Conservation (phyloP, 768 basidiomycete species). For the Lentinus tigrinus region DNA sequence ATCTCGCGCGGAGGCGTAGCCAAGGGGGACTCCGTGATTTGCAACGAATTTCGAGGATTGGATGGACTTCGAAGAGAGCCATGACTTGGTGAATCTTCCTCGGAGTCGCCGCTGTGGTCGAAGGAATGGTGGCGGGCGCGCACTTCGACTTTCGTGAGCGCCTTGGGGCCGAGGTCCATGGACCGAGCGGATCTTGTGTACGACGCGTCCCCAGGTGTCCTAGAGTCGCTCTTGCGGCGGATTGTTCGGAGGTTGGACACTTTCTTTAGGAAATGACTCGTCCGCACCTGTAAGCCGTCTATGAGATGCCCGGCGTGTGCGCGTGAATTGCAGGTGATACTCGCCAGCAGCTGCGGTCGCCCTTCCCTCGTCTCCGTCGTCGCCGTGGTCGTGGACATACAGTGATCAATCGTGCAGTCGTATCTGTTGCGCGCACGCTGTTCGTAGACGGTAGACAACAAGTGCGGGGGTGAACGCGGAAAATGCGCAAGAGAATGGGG, state of each 20-base stretch:
- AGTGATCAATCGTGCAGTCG: background rate
- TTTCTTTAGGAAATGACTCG: conserved; percentile 28
- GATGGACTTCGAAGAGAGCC: conserved; percentile 1
- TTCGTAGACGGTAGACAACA: background rate
- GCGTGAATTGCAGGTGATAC: background rate
- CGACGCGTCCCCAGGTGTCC: background rate
- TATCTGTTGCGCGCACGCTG: background rate
- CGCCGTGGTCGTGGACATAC: background rate
- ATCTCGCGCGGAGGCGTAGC: background rate
- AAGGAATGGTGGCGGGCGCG: conserved; percentile 14
- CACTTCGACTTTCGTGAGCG: conserved; percentile 12
- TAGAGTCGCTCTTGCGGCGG: conserved; percentile 20
- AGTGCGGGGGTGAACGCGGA: background rate
- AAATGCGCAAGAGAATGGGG: background rate
- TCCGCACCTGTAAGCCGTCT: conserved; percentile 19
- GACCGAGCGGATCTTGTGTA: conserved; percentile 21
- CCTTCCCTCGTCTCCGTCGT: conserved; percentile 11
- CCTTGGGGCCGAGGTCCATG: conserved; percentile 24
- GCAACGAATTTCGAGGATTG: background rate
- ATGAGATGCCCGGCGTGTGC: conserved; percentile 1
- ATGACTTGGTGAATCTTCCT: conserved; percentile 6
- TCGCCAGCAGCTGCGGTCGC: conserved; percentile 18
- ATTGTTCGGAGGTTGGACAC: conserved; percentile 18
- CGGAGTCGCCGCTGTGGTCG: conserved; percentile 13
- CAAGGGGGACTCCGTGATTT: background rate